Conservation (phyloP, 2,329 filamentous ascomycete species). For the Aspergillus eucalypticola region DNA sequence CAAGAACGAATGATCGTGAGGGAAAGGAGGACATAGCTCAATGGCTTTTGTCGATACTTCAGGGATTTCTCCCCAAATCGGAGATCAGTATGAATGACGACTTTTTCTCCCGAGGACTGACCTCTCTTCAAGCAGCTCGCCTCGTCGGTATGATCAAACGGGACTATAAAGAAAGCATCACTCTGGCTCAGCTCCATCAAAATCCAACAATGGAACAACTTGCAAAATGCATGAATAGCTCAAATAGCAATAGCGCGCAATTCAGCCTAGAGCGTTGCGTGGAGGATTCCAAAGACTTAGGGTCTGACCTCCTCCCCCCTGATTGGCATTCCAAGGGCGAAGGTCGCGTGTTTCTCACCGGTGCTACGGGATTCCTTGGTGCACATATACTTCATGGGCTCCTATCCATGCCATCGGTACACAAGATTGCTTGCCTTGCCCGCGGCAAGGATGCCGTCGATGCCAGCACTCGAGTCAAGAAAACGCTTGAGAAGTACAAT, state of each 20-base stretch:
- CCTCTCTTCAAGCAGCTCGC: constrained; percentile 9
- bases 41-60: too few relatives aligned
- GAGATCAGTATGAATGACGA: constrained; percentile 7
- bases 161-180: not conserved
- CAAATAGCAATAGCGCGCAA: not conserved
- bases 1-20: too few relatives aligned
- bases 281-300: constrained; percentile 5
- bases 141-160: constrained; percentile 2
- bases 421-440: too few relatives aligned
- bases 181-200: constrained; percentile 7
- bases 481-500: too few relatives aligned
- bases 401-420: too few relatives aligned
- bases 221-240: not conserved
- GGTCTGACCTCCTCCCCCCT: constrained; percentile 1
- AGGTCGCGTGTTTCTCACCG: constrained; percentile 14
- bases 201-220: not conserved
- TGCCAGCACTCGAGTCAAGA: too few relatives aligned
- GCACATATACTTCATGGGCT: not conserved
- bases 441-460: too few relatives aligned
- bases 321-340: constrained; percentile 10
- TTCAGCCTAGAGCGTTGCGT: not conserved
- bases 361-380: constrained; percentile 13
- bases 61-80: too few relatives aligned
- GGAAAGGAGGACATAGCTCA: too few relatives aligned
- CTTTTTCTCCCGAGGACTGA: constrained; percentile 5